A percentile compares a stretch with the other conserved stretches of the same genome.
Conservation (phyloP, 208 protist species). For the Wallacemonas sp. region DNA sequence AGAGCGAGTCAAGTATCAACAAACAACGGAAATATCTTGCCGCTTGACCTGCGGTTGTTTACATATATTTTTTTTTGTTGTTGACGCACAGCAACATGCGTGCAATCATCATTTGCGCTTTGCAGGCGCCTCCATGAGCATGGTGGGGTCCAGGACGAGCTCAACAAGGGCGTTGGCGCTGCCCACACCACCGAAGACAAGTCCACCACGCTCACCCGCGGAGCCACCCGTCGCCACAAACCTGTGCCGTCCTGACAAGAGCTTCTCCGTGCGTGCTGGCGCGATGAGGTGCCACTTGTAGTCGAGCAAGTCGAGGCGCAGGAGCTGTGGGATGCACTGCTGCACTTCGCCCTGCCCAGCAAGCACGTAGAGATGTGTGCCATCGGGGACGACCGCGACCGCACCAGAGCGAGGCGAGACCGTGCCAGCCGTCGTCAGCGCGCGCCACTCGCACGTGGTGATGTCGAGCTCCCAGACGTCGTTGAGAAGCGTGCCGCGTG, state of each 20-base stretch:
- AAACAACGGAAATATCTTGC: not conserved
- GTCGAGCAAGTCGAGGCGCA: constrained; percentile 37
- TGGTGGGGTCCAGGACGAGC: not conserved
- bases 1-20: constrained; percentile 10
- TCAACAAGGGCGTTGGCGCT: not conserved
- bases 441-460: constrained; percentile 31
- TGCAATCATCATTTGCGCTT: constrained; percentile 7
- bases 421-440: constrained; percentile 18
- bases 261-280: constrained; percentile 19
- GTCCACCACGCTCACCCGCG: constrained; percentile 11
- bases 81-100: not conserved
- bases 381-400: constrained; percentile 27
- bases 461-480: constrained; percentile 42
- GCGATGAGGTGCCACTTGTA: constrained; percentile 39
- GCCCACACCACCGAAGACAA: constrained; percentile 3
- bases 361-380: constrained; percentile 31
- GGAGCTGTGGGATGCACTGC: constrained; percentile 29
- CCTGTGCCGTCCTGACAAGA: constrained; percentile 25
- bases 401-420: constrained; percentile 27
- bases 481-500: constrained; percentile 23
- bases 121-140: not conserved
- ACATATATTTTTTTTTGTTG: not conserved
- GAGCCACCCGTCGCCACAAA: constrained; percentile 30
- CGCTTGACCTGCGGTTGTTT: no score
- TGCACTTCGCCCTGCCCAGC: constrained; percentile 30